Evolutionary conservation across 345 rosid species (phyloP).

Genomic region (Arabis alpina): DNA sequence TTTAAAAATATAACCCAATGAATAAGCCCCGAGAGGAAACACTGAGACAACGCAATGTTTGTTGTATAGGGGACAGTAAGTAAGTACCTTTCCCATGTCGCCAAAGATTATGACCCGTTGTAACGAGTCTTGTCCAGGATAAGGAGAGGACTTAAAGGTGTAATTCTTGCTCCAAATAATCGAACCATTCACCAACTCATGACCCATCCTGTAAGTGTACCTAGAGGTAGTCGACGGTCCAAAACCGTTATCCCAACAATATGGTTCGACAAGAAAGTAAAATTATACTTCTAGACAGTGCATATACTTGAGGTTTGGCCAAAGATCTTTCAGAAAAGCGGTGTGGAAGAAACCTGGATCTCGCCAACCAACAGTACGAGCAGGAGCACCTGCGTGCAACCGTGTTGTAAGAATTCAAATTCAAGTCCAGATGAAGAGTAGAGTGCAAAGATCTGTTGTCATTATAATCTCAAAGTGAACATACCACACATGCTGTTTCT

Average conservation of each 20-base stretch:
- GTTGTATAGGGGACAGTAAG: slow-evolving; percentile 19
- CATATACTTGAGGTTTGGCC: slow-evolving; percentile 63
- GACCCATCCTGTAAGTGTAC: slow-evolving; percentile 65
- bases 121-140: slow-evolving; percentile 82
- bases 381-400: slow-evolving; percentile 60
- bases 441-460: slow-evolving; percentile 3
- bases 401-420: neutral
- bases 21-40: neutral
- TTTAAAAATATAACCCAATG: slow-evolving; percentile 34
- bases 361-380: slow-evolving; percentile 80
- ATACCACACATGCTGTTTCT: slow-evolving; percentile 89
- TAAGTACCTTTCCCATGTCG: slow-evolving; percentile 74
- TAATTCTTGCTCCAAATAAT: slow-evolving; percentile 59
- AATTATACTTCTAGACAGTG: neutral
- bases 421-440: neutral
- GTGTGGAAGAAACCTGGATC: slow-evolving; percentile 79
- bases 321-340: slow-evolving; percentile 62
- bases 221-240: slow-evolving; percentile 37
- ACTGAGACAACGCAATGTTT: neutral
- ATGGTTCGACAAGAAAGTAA: neutral
- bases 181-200: slow-evolving; percentile 48
- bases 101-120: slow-evolving; percentile 77
- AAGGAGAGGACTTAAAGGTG: slow-evolving; percentile 71
- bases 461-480: slow-evolving; percentile 19
- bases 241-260: neutral